Evolutionary conservation across 1,284 basidiomycete genomes (phyloP), one percentile per base, ranked within the genome.

Genomic region (Trametes versicolor): DNA sequence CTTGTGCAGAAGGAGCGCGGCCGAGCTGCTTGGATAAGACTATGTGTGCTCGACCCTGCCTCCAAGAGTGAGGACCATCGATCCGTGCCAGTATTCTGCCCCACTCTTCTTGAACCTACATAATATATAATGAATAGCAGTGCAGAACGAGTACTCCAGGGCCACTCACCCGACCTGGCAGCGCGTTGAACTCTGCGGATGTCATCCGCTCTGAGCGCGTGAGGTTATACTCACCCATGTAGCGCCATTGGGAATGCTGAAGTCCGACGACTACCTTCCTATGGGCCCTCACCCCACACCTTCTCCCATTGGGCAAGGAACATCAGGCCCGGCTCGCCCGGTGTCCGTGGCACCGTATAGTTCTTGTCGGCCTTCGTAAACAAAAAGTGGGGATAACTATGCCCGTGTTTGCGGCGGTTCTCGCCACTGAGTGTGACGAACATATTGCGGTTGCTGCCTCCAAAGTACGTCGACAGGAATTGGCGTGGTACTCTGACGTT

Each of bases 181-280:
- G 65, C 8, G 50, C n/a, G n/a, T 39, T n/a, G 58, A 60, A 73
- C 49, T 73, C 71, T 12, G 58, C 62, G 19, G 13, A 17, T 21
- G 63, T 51, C 27, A 73, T 36, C 3, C 69, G 51, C 7, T 52
- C 49, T 23, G 60, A 21, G 17, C 25, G 6, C 0, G 37, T 41
- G 12, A 65, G 39, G 41, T 56, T 47, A 36, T 71, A 73, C 43
- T 71, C 65, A 7, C 71, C 71, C 50, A 71, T 50, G 47, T 73
- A 73, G 13, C 39, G 52, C 50, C 58, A 70, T 49, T 62, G 32
- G 0, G 37, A 29, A 13, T 60, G 41, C 7, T 50, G 45, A 7
- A 69, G 41, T 13, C 64, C 32, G 9, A 70, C 66, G 15, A 73
- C 43, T n/a, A 68, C 50, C 56, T 65, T 63, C 55, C 55, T 65